Evolutionary conservation across 768 basidiomycete species (phyloP), one percentile per base, ranked within the genome.

Genomic region (Termitomyces sp.): DNA sequence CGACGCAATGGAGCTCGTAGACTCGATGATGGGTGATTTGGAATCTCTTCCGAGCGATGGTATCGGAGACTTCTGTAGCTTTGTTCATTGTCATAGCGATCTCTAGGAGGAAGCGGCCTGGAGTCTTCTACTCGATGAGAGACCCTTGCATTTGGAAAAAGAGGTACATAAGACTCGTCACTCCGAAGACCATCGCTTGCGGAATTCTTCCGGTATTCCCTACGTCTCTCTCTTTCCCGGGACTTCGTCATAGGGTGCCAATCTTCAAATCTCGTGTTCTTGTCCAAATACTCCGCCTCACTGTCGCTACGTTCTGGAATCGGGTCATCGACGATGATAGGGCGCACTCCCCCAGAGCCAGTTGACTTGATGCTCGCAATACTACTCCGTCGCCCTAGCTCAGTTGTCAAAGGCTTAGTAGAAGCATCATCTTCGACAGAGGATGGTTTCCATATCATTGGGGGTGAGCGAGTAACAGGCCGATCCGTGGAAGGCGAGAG

Each of bases 381-480:
- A 59, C 82, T 84, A 43, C 77, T 75, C 10, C 77, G 74, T 55
- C 78, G 68, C 1, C 76, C 77, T 26, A 82, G 69, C 13, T 70
- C 67, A 56, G 47, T 31, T 1, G 73, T 74, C 1, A 77, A 69
- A 4, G 78, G 70, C 53, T 75, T 77, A 2, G 75, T 74, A 42
- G 71, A 64, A 0, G 68, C 68, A 37, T 79, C 80, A 52, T 82
- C 76, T 57, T 78, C 75, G 1, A 76, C 72, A 0, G 78, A 72
- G 20, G 75, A 65, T 3, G 82, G 80, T 37, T 73, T 78, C 82
- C 82, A 83, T 31, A 82, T 66, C 57, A 81, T 67, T 14, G 74
- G 65, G 57, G 75, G 64, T 57, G 71, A 63, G 50, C 67, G 67
- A 13, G 72, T 64, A 63, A 68, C 58, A 56, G 72, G 65, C 42